A percentile compares a stretch with the other conserved stretches of the same genome.
phyloP scores from a whole-genome alignment of 495 filamentous ascomycete species.

The Trichoderma asperelloides region DNA sequence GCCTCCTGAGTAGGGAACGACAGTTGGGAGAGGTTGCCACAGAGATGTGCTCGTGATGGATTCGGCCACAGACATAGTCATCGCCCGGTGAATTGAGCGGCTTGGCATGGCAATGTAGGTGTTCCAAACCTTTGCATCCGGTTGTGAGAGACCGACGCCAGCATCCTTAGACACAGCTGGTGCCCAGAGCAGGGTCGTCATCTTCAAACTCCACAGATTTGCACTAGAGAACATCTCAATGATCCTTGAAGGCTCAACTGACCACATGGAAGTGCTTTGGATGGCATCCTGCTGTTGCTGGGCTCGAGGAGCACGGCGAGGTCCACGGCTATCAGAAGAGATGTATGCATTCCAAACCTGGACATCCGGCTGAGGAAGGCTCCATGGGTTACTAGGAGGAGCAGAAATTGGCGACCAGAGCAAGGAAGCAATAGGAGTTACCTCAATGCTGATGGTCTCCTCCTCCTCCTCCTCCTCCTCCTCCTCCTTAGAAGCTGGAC shows the following conservation, averaged over 20 bases:
- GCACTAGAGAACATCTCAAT: neutral
- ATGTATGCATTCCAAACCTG: neutral
- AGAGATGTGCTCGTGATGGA: neutral
- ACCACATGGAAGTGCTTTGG: neutral
- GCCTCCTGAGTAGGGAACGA: neutral
- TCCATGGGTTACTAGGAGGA: neutral
- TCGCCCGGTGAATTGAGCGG: neutral
- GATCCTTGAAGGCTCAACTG: neutral
- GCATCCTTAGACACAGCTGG: neutral
- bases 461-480: neutral
- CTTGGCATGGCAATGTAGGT: conserved; percentile 15
- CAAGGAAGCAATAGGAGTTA: neutral
- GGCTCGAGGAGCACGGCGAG: neutral
- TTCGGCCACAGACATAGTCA: neutral
- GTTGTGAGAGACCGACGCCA: conserved; percentile 19
- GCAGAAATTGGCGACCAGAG: neutral
- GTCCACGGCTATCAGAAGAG: neutral
- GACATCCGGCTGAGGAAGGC: neutral
- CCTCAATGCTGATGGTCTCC: neutral
- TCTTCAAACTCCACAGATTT: neutral
- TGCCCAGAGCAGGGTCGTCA: conserved; percentile 16
- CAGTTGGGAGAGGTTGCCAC: neutral
- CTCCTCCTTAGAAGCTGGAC: neutral
- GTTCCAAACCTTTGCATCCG: conserved; percentile 19
- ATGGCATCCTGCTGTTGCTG: neutral